Evolutionary conservation across 306 rosid genomes (phyloP), one percentile per base, ranked within the genome.

Genomic region (Ormosia emarginata): DNA sequence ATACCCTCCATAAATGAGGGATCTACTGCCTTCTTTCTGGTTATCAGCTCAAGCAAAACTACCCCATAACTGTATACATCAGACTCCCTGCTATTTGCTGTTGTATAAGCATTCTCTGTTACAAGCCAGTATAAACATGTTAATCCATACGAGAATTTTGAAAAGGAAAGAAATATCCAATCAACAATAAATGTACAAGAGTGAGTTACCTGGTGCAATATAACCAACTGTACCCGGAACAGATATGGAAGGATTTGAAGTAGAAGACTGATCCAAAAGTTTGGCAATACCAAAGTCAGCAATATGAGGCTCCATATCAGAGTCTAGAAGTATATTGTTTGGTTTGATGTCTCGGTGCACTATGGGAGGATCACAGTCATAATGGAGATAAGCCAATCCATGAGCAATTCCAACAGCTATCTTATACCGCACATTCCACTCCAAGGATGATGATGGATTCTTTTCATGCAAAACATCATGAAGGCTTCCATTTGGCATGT

Each of bases 321-420:
- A 82, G 80, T 93, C 98, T 18, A 93, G 61, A 73, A 95, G 98
- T 67, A 95, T 91, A 79, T 95, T 95, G 43, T 63, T 85, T 8
- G 98, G 94, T 71, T 95, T 93, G 88, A 95, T 87, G 86, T 95
- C 99, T 8, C 95, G 85, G 84, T 95, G 98, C 56, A 93, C 90
- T 61, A 95, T 90, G 63, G 90, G 71, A 85, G 97, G 98, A 62
- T 88, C 91, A 56, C 92, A 95, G 81, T 95, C 97, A 58, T 86
- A 80, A 77, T 95, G 98, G 61, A 95, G 95, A 85, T 95, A 93
- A 8, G 87, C 82, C 80, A 95, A 64, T 36, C 94, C 99, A 53
- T 93, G 92, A 50, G 98, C 95, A 64, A 85, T 82, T 79, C 98
- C 95, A 41, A 89, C 55, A 8, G 97, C 94, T 73, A 93, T 91